Conservation (phyloP, 345 rosid species). For the Pistacia vera region DNA sequence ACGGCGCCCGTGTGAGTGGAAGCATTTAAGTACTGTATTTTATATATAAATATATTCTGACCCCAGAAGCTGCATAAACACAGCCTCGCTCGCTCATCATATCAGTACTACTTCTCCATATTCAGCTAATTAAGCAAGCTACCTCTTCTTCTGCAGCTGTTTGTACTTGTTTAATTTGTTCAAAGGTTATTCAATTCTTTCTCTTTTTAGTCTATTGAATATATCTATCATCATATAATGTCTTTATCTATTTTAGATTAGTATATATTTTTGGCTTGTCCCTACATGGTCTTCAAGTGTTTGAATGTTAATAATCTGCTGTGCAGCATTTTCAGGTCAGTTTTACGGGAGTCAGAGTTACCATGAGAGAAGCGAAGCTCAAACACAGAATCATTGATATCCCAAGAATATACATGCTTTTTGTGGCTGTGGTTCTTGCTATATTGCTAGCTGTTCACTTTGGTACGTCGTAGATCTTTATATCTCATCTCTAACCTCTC, state of each 20-base stretch:
- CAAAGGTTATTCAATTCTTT: background rate
- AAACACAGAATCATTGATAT: background rate
- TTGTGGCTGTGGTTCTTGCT: background rate
- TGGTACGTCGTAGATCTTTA: constrained; percentile 4
- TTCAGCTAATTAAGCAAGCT: no score
- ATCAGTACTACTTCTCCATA: no score
- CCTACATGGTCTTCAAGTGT: no score
- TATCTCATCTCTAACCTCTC: background rate
- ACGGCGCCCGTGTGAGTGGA: background rate
- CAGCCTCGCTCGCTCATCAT: background rate
- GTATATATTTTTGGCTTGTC: no score
- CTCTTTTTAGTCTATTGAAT: background rate
- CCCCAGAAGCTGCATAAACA: background rate
- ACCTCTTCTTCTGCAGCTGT: no score
- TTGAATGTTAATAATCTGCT: background rate
- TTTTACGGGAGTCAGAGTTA: background rate
- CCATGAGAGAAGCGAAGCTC: background rate
- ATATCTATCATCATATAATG: background rate
- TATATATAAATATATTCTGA: background rate
- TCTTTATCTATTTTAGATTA: no score
- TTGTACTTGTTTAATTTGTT: background rate
- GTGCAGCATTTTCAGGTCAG: background rate
- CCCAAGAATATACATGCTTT: background rate
- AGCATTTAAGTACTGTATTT: no score
- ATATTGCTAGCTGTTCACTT: background rate